These are phyloP conservation scores for Ophidiomyces ophidiicola DNA, from an alignment of 2,329 filamentous ascomycete genomes.

Conservation along the genomic window DNA sequence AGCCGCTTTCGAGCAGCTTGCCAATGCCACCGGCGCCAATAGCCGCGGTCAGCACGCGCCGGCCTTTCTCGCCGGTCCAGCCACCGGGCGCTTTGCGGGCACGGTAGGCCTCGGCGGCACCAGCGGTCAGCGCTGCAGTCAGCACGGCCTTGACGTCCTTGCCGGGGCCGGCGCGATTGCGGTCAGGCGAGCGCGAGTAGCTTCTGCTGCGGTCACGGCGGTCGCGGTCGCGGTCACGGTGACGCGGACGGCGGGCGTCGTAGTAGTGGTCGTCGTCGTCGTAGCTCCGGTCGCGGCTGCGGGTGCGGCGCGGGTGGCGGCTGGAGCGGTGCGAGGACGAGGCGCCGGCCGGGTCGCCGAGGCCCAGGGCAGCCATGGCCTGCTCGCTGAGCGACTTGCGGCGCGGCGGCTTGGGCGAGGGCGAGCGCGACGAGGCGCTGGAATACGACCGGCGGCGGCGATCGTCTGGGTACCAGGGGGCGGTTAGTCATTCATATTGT, in stretches of 20 bases:
- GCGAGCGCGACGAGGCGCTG: conserved; percentile 28
- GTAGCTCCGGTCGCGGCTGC: conserved; percentile 3
- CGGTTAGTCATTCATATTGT: too few relatives aligned
- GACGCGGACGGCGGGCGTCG: conserved; percentile 39
- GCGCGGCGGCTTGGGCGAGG: conserved; percentile 30
- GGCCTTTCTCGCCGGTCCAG: conserved; percentile 85
- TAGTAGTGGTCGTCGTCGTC: conserved; percentile 28
- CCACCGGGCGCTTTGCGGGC: conserved; percentile 77
- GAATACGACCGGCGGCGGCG: conserved; percentile 22
- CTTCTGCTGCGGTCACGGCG: conserved; percentile 30
- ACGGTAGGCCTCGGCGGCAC: conserved; percentile 83
- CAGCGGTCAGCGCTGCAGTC: conserved; percentile 79
- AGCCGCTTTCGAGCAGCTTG: conserved; percentile 54
- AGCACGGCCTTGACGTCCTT: conserved; percentile 70
- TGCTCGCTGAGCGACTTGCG: conserved; percentile 39
- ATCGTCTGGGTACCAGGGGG: too few relatives aligned
- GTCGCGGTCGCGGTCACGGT: conserved; percentile 35
- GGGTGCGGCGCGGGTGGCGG: conserved; percentile 16
- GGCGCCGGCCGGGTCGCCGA: too few relatives aligned
- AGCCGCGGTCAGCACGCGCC: conserved; percentile 80
- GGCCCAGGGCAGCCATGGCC: conserved; percentile 45
- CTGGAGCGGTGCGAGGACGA: too few relatives aligned
- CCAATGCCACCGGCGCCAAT: conserved; percentile 76
- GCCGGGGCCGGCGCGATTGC: conserved; percentile 43
- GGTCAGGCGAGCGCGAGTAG: conserved; percentile 40